Evolutionary conservation across 2,329 filamentous ascomycete genomes (phyloP).

Genomic region (Arthrinium phaeospermum): DNA sequence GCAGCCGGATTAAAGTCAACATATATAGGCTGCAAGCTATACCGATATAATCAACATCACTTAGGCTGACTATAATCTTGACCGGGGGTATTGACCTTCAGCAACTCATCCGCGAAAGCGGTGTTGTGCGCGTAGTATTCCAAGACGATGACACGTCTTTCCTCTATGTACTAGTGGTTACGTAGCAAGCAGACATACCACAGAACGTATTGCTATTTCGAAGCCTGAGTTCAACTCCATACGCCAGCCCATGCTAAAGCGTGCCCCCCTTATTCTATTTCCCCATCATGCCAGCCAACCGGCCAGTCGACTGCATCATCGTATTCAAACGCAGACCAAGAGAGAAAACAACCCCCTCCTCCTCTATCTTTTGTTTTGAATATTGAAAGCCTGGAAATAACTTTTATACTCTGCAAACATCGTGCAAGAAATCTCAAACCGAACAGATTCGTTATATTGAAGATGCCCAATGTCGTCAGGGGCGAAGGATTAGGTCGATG

Average conservation of each 20-base stretch:
- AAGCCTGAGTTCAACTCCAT: conserved; percentile 20
- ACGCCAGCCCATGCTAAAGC: conserved; percentile 23
- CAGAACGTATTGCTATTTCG: conserved; percentile 14
- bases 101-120: conserved; percentile 1
- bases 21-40: not conserved
- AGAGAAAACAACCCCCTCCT: not conserved
- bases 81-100: not conserved
- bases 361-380: conserved; percentile 9
- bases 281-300: conserved; percentile 16
- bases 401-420: not conserved
- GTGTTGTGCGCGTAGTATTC: conserved; percentile 3
- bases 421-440: not conserved
- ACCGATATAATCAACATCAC: not conserved
- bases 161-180: conserved; percentile 18
- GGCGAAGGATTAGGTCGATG: not conserved
- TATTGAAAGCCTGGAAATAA: not conserved
- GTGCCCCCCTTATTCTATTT: conserved; percentile 18
- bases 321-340: not conserved
- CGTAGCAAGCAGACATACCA: conserved; percentile 11
- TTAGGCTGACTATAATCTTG: not conserved
- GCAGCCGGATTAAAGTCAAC: not conserved
- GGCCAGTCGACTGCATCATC: not conserved
- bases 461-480: not conserved
- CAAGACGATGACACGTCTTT: not conserved
- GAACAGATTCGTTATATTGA: not conserved